A percentile compares a stretch with the other conserved stretches of the same genome.
Evolutionary conservation across 1,284 basidiomycete species (phyloP).

Genomic region (Ceratobasidium sp.): DNA sequence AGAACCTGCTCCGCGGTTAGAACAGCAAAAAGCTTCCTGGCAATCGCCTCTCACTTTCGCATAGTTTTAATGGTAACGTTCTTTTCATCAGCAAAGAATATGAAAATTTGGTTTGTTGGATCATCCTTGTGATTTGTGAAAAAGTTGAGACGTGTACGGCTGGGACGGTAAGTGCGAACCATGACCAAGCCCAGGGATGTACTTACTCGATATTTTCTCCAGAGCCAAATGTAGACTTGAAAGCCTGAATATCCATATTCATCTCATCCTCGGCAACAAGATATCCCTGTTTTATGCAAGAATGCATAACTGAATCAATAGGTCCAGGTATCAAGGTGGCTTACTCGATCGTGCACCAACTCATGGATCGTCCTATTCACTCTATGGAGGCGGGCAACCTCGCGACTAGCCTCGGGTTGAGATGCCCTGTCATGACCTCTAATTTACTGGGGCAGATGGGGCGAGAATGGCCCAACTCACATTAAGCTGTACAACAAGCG

Average conservation of each 20-base stretch:
- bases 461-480: neutral
- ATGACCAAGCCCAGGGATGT: neutral
- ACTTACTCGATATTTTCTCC: constrained; percentile 70
- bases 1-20: constrained; percentile 62
- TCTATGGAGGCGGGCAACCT: constrained; percentile 80
- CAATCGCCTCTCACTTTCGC: constrained; percentile 80
- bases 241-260: constrained; percentile 77
- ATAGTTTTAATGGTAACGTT: constrained; percentile 95
- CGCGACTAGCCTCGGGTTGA: constrained; percentile 41
- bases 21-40: constrained; percentile 16
- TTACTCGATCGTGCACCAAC: constrained; percentile 88
- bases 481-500: neutral
- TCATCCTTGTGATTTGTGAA: constrained; percentile 76
- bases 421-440: constrained; percentile 9
- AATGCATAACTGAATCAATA: neutral
- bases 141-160: constrained; percentile 86
- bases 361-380: constrained; percentile 97
- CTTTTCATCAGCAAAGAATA: constrained; percentile 91
- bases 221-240: constrained; percentile 70
- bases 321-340: constrained; percentile 45
- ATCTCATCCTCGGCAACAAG: constrained; percentile 90
- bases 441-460: neutral
- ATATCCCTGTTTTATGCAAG: constrained; percentile 65
- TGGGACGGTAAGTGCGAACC: constrained; percentile 50
- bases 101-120: constrained; percentile 81